Percentiles rank a stretch among this genome's conserved stretches.
Evolutionary conservation across 352 stramenopile genomes (phyloP).

Genomic region (Peronosclerospora sorghi): DNA sequence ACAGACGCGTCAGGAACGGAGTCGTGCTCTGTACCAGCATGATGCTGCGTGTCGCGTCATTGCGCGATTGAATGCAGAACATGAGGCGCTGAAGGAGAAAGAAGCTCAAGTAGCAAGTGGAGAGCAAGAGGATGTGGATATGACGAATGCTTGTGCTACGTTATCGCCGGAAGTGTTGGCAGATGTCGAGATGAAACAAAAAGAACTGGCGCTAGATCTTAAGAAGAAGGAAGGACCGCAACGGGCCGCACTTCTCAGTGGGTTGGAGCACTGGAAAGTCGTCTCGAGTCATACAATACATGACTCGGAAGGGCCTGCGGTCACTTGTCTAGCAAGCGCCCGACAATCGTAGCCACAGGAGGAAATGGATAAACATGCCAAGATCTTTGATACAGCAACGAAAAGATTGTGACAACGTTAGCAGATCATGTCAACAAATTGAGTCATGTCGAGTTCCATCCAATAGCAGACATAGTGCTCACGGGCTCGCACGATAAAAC

Average conservation of each 20-base stretch:
- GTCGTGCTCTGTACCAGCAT: constrained; percentile 92
- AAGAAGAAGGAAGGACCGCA: constrained; percentile 53
- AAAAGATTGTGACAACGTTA: constrained; percentile 71
- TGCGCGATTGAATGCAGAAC: constrained; percentile 82
- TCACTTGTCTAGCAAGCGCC: constrained; percentile 37
- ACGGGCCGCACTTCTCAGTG: constrained; percentile 27
- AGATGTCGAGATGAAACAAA: constrained; percentile 58
- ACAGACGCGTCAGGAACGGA: constrained; percentile 91
- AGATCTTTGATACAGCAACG: constrained; percentile 67
- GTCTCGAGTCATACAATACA: constrained; percentile 57
- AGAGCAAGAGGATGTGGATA: constrained; percentile 40
- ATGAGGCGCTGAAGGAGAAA: constrained; percentile 36
- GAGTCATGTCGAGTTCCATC: constrained; percentile 68
- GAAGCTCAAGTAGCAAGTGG: constrained; percentile 8
- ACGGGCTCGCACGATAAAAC: constrained; percentile 72
- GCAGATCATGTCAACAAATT: constrained; percentile 79
- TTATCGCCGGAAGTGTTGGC: constrained; percentile 32
- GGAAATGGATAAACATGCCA: constrained; percentile 76
- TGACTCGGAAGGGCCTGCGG: constrained; percentile 56
- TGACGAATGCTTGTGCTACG: constrained; percentile 10
- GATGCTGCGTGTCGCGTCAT: constrained; percentile 94
- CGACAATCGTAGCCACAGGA: constrained; percentile 46
- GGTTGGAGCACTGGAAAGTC: constrained; percentile 22
- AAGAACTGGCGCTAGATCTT: constrained; percentile 63
- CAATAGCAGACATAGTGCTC: constrained; percentile 51